Evolutionary conservation across 2,329 filamentous ascomycete genomes (phyloP).

Genomic region (Chrysoporthe cubensis): DNA sequence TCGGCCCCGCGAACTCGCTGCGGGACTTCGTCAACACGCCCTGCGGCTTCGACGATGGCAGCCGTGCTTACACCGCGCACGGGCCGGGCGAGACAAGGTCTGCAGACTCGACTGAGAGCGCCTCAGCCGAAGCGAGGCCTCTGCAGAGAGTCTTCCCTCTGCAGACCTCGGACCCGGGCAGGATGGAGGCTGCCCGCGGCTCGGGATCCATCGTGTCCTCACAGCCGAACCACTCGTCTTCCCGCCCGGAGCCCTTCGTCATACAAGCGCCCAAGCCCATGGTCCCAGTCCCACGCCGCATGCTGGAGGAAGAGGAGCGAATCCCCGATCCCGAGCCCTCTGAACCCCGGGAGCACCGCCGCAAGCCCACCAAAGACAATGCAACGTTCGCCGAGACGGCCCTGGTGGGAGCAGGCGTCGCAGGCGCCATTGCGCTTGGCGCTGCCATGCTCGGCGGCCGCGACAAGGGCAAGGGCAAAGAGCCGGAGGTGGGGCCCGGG

Average conservation of each 20-base stretch:
- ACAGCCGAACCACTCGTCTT: slow-evolving; percentile 23
- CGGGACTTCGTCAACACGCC: slow-evolving; percentile 59
- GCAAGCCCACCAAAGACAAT: slow-evolving; percentile 32
- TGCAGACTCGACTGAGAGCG: slow-evolving; percentile 40
- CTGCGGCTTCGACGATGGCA: slow-evolving; percentile 55
- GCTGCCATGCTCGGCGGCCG: slow-evolving; percentile 48
- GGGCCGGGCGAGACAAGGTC: slow-evolving; percentile 31
- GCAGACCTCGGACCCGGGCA: slow-evolving; percentile 66
- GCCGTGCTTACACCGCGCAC: slow-evolving; percentile 31
- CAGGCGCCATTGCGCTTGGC: slow-evolving; percentile 52
- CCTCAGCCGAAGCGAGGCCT: slow-evolving; percentile 42
- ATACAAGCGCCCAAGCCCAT: slow-evolving; percentile 87
- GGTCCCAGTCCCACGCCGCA: slow-evolving; percentile 69
- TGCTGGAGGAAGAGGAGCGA: slow-evolving; percentile 60
- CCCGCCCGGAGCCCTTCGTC: slow-evolving; percentile 63
- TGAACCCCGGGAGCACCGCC: slow-evolving; percentile 36
- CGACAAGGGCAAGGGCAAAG: slow-evolving; percentile 35
- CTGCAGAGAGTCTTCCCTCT: slow-evolving; percentile 70
- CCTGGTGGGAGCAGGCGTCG: slow-evolving; percentile 53
- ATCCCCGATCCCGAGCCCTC: slow-evolving; percentile 43
- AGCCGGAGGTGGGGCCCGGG: slow-evolving; percentile 32
- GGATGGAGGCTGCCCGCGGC: slow-evolving; percentile 60
- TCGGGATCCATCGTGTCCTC: slow-evolving; percentile 49
- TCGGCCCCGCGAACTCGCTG: slow-evolving; percentile 65
- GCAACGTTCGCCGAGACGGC: slow-evolving; percentile 49